Evolutionary conservation across 306 rosid species (phyloP).

Genomic region (Chamaecrista fasciculata): DNA sequence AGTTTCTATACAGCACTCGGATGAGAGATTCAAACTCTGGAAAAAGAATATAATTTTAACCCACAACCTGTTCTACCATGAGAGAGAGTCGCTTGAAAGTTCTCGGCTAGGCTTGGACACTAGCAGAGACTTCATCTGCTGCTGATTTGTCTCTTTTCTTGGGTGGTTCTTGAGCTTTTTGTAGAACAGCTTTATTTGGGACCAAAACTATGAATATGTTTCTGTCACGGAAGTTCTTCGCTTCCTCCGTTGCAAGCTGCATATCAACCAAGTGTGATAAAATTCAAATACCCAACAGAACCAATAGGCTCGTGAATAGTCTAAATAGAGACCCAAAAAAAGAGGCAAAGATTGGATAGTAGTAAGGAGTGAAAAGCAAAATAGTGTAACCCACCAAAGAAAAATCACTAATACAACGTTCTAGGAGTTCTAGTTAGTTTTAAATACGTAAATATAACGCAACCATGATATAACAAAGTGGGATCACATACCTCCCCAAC

Average conservation of each 20-base stretch:
- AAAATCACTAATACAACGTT: neutral
- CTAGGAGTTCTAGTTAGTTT: neutral
- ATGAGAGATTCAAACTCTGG: slow-evolving; percentile 30
- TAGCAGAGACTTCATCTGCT: slow-evolving; percentile 68
- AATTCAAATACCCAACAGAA: neutral
- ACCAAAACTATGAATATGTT: slow-evolving; percentile 65
- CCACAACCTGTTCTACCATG: slow-evolving; percentile 36
- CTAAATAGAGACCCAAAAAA: slow-evolving; percentile 4
- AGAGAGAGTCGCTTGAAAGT: slow-evolving; percentile 30
- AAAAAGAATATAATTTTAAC: slow-evolving; percentile 35
- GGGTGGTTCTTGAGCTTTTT: slow-evolving; percentile 73
- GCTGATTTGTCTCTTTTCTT: slow-evolving; percentile 59
- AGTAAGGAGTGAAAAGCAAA: neutral
- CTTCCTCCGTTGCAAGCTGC: slow-evolving; percentile 92
- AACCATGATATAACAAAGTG: slow-evolving; percentile 5
- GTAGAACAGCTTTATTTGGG: slow-evolving; percentile 76
- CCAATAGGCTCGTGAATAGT: slow-evolving; percentile 16
- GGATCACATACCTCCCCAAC: slow-evolving; percentile 79
- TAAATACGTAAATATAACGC: neutral
- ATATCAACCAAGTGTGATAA: slow-evolving; percentile 30
- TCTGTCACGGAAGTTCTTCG: slow-evolving; percentile 80
- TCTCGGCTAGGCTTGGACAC: slow-evolving; percentile 44
- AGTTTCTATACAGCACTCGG: slow-evolving; percentile 48
- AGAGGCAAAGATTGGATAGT: slow-evolving; percentile 3
- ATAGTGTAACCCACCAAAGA: neutral